A percentile compares a stretch with the other conserved stretches of the same genome.
These are phyloP conservation scores for Aristolochia contorta DNA, from an alignment of 164 flowering plant species.

Conservation along the genomic window DNA sequence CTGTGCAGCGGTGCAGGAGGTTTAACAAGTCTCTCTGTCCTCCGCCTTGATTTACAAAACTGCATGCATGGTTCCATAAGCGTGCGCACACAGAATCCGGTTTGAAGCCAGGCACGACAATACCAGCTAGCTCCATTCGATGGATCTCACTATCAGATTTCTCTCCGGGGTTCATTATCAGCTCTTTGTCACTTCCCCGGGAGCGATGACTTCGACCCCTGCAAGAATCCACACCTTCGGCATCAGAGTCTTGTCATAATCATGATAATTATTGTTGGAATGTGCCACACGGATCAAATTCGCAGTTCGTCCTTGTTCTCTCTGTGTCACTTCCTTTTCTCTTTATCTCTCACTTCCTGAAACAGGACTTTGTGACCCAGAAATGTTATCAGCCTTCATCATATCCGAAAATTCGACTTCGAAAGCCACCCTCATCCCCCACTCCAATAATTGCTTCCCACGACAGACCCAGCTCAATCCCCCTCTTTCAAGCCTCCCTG, in stretches of 20 bases:
- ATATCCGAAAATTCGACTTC: background rate
- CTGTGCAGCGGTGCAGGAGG: too few species aligned
- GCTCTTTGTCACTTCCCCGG: too few species aligned
- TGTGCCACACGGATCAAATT: background rate
- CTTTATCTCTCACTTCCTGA: background rate
- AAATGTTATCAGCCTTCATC: background rate
- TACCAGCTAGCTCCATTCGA: too few species aligned
- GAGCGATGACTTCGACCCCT: too few species aligned
- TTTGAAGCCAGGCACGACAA: too few species aligned
- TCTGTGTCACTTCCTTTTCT: background rate
- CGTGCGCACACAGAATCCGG: too few species aligned
- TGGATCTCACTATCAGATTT: too few species aligned
- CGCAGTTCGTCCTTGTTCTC: background rate
- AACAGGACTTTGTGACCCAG: background rate
- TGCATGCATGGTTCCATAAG: too few species aligned
- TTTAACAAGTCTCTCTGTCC: too few species aligned
- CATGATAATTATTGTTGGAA: slow-evolving; percentile 9
- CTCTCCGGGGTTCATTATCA: too few species aligned
- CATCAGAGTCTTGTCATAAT: slow-evolving; percentile 4
- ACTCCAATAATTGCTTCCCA: slow-evolving; percentile 4
- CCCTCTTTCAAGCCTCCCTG: background rate
- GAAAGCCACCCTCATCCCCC: background rate
- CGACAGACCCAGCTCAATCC: background rate
- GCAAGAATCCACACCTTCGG: background rate
- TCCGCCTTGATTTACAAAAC: too few species aligned